Conservation (phyloP, 306 rosid species). For the Citrullus amarus region DNA sequence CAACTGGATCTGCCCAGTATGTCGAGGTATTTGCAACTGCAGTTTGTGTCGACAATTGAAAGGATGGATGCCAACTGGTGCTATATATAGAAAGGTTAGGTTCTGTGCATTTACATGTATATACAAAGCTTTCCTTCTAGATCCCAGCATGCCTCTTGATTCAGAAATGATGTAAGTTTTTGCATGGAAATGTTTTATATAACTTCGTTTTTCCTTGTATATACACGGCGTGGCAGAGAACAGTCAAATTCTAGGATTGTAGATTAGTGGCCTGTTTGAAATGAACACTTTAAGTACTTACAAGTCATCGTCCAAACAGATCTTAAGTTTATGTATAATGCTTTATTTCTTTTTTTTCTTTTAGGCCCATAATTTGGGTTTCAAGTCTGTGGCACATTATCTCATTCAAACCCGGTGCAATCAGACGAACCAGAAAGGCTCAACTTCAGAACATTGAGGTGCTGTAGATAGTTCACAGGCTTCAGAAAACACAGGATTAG, state of each 20-base stretch:
- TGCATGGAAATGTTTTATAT: not conserved
- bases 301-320: no score
- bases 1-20: constrained; percentile 56
- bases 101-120: not conserved
- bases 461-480: constrained; percentile 1
- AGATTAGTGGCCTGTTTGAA: not conserved
- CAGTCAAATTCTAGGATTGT: not conserved
- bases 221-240: not conserved
- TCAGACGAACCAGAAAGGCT: constrained; percentile 1
- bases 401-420: constrained; percentile 27
- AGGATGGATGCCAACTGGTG: constrained; percentile 72
- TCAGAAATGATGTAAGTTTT: not conserved
- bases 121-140: not conserved
- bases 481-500: not conserved
- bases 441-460: constrained; percentile 5
- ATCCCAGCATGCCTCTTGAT: not conserved
- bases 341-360: not conserved
- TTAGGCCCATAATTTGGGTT: constrained; percentile 26
- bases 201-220: not conserved
- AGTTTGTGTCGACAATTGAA: constrained; percentile 48
- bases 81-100: constrained; percentile 47
- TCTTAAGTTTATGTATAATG: not conserved
- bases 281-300: no score
- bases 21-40: constrained; percentile 74
- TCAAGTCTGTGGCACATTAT: constrained; percentile 44